These are phyloP conservation scores for Epichloe coenophiala DNA, from an alignment of 2,329 filamentous ascomycete genomes.

Conservation along the genomic window DNA sequence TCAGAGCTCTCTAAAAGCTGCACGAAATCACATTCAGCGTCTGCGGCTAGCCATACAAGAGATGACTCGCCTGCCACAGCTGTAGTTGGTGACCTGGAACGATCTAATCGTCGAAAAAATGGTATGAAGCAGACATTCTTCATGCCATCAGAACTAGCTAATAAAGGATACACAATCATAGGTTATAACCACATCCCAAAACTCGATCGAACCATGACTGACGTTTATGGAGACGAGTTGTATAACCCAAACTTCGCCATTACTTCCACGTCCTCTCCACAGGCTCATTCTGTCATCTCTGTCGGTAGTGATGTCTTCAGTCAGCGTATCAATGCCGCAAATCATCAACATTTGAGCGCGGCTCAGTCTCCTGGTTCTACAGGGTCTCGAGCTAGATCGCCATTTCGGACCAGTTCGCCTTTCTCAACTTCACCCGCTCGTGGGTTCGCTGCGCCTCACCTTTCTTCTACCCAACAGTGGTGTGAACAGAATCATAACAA, in stretches of 20 bases:
- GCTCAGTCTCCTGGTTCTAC: conserved; percentile 34
- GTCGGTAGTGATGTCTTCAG: conserved; percentile 48
- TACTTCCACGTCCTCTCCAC: conserved; percentile 39
- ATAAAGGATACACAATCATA: conserved; percentile 29
- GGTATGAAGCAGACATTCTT: conserved; percentile 27
- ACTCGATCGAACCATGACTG: conserved; percentile 74
- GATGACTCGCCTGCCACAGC: conserved; percentile 49
- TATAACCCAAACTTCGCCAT: conserved; percentile 59
- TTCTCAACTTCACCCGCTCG: conserved; percentile 31
- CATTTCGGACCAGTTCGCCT: conserved; percentile 62
- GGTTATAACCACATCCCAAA: conserved; percentile 51
- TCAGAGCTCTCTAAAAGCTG: conserved; percentile 29
- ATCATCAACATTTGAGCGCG: conserved; percentile 56
- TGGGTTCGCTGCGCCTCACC: conserved; percentile 9
- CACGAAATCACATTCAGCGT: conserved; percentile 35
- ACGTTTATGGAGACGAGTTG: conserved; percentile 72
- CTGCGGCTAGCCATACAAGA: conserved; percentile 42
- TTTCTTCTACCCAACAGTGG: conserved; percentile 44
- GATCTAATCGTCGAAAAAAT: conserved; percentile 36
- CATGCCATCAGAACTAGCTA: neutral
- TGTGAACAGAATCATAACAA: conserved; percentile 43
- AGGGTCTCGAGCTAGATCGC: conserved; percentile 55
- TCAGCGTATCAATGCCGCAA: conserved; percentile 66
- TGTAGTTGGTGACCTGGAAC: conserved; percentile 34
- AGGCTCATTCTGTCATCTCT: conserved; percentile 34